Conservation (phyloP, 1,139 yeast genomes). For the Fermentozyma sake region DNA sequence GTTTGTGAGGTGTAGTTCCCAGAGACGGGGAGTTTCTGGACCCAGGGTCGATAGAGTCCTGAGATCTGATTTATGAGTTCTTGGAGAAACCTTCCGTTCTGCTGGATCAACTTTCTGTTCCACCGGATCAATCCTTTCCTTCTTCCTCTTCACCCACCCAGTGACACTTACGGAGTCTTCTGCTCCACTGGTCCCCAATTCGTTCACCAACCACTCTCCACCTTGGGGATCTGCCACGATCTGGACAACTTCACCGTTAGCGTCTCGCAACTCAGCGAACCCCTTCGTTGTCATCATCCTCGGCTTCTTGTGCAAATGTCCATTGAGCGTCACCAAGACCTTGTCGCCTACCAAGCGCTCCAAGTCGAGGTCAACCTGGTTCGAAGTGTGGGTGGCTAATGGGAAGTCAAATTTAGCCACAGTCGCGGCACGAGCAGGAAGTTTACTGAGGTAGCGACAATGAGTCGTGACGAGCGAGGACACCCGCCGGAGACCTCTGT, state of each 20-base stretch:
- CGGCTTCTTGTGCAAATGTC: slow-evolving; percentile 80
- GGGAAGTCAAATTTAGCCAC: slow-evolving; percentile 38
- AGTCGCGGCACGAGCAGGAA: slow-evolving; percentile 22
- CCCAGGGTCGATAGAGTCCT: slow-evolving; percentile 5
- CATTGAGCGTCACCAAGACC: slow-evolving; percentile 46
- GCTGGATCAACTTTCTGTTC: no score
- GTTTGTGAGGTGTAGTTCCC: slow-evolving; percentile 55
- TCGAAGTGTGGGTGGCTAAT: slow-evolving; percentile 29
- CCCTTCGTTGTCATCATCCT: slow-evolving; percentile 41
- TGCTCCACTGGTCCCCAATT: slow-evolving; percentile 46
- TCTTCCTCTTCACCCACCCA: slow-evolving; percentile 46
- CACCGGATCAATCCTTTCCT: slow-evolving; percentile 6
- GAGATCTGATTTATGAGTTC: no score
- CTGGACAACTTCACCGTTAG: slow-evolving; percentile 64
- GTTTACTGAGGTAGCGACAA: no score
- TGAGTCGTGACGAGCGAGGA: no score
- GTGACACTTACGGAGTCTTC: slow-evolving; percentile 77
- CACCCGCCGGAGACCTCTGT: no score
- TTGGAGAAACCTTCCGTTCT: no score
- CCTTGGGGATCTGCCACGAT: slow-evolving; percentile 46
- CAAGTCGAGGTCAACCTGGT: slow-evolving; percentile 13
- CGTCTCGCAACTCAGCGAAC: slow-evolving; percentile 74
- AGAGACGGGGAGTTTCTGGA: slow-evolving; percentile 19
- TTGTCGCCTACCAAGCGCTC: slow-evolving; percentile 9
- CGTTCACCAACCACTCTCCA: slow-evolving; percentile 33